Percentiles rank a stretch among this genome's conserved stretches.
Evolutionary conservation across 176 grass and related monocot genomes (phyloP).

Genomic region (Eragrostis nindensis): DNA sequence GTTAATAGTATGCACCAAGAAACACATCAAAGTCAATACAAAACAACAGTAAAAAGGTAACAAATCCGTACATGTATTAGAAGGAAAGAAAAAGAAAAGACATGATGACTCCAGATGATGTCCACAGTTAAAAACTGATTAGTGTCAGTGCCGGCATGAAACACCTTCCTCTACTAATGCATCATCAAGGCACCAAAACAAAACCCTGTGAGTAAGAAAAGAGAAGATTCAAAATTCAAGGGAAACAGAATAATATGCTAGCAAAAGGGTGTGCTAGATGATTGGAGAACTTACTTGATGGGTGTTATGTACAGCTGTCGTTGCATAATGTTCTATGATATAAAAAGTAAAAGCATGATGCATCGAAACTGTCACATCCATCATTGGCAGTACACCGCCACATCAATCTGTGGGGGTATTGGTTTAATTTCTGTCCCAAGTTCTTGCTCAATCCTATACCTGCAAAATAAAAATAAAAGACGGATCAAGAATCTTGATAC

Average conservation of each 20-base stretch:
- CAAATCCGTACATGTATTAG: background rate
- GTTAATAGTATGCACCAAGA: background rate
- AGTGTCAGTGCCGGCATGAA: slow-evolving; percentile 38
- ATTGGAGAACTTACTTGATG: slow-evolving; percentile 39
- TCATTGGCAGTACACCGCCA: slow-evolving; percentile 69
- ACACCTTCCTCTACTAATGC: slow-evolving; percentile 27
- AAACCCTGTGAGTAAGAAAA: slow-evolving; percentile 36
- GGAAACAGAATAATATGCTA: background rate
- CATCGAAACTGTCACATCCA: slow-evolving; percentile 19
- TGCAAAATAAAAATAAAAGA: slow-evolving; percentile 20
- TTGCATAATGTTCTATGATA: slow-evolving; percentile 26
- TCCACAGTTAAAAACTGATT: slow-evolving; percentile 18
- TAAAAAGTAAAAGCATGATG: background rate
- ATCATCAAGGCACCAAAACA: slow-evolving; percentile 54
- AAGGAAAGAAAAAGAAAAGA: background rate
- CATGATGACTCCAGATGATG: background rate
- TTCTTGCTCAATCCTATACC: slow-evolving; percentile 81
- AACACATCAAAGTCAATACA: background rate
- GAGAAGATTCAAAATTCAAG: background rate
- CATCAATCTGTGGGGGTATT: slow-evolving; percentile 76
- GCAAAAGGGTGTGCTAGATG: background rate
- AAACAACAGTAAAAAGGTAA: background rate
- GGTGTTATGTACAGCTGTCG: slow-evolving; percentile 54
- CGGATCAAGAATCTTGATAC: slow-evolving; percentile 10
- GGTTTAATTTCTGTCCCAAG: slow-evolving; percentile 80